phyloP scores from a whole-genome alignment of 768 basidiomycete genomes.

The Hygrocybe coccinea region DNA sequence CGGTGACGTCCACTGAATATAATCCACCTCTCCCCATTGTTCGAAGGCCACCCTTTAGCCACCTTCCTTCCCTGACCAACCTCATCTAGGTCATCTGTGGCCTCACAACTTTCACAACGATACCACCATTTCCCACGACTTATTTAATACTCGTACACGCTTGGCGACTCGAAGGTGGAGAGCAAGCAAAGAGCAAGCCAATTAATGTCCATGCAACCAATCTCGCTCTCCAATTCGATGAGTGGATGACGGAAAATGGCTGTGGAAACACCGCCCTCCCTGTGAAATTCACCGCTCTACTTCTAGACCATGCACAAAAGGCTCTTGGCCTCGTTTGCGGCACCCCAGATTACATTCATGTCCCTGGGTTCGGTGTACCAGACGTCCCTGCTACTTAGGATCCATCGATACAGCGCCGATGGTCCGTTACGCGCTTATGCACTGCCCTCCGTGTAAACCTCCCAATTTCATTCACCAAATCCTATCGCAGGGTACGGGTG shows the following conservation, averaged over 20 bases:
- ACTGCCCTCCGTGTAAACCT: conserved; percentile 63
- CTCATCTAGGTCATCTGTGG: too few species aligned
- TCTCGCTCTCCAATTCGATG: conserved; percentile 1
- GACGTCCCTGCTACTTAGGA: conserved; percentile 70
- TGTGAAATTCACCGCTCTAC: conserved; percentile 9
- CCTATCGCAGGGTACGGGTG: conserved; percentile 60
- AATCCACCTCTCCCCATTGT: too few species aligned
- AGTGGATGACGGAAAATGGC: conserved; percentile 7
- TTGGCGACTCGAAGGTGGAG: background rate
- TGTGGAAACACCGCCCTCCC: background rate
- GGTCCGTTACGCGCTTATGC: conserved; percentile 86
- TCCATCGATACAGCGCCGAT: conserved; percentile 78
- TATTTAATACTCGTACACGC: too few species aligned
- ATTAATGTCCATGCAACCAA: background rate
- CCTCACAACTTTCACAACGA: too few species aligned
- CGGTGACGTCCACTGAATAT: too few species aligned
- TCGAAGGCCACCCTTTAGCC: too few species aligned
- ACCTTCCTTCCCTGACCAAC: too few species aligned
- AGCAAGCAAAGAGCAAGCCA: background rate
- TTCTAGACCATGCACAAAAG: conserved; percentile 90
- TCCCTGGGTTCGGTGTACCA: conserved; percentile 60
- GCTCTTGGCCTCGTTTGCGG: conserved; percentile 80
- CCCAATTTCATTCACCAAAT: background rate
- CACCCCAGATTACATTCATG: conserved; percentile 64
- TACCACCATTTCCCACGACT: too few species aligned